Conservation (phyloP, 1,284 basidiomycete species). For the Ustilago crameri region DNA sequence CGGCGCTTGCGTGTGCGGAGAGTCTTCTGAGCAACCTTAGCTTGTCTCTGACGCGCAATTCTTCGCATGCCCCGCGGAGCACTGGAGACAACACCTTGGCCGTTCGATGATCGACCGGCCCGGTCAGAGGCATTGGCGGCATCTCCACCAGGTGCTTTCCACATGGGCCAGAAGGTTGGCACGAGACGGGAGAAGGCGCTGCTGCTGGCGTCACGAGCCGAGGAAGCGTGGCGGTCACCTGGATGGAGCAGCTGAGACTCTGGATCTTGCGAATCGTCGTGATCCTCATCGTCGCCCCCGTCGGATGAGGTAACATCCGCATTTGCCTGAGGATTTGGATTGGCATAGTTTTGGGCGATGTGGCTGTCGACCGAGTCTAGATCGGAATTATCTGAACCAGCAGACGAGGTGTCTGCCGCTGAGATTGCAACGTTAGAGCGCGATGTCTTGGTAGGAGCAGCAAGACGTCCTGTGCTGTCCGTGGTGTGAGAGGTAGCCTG, state of each 20-base stretch:
- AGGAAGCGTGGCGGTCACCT: conserved; percentile 8
- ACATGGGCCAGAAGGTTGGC: conserved; percentile 64
- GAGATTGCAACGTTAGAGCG: conserved; percentile 9
- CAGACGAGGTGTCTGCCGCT: conserved; percentile 50
- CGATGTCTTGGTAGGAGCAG: conserved; percentile 19
- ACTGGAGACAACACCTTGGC: conserved; percentile 19
- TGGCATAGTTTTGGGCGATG: conserved; percentile 62
- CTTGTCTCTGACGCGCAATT: conserved; percentile 37
- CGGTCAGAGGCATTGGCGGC: conserved; percentile 5
- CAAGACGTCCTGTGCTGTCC: conserved; percentile 8
- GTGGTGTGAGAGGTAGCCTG: conserved; percentile 6
- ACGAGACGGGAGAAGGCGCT: conserved; percentile 59
- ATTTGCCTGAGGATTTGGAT: conserved; percentile 1
- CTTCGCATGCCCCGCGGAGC: conserved; percentile 40
- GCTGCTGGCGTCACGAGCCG: conserved; percentile 47
- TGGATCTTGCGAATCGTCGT: conserved; percentile 22
- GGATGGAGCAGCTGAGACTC: conserved; percentile 23
- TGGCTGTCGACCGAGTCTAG: conserved; percentile 65
- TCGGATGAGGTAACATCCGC: conserved; percentile 27
- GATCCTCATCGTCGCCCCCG: conserved; percentile 20
- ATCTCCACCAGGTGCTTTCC: conserved; percentile 54
- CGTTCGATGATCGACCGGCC: conserved; percentile 1
- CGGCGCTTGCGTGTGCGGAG: conserved; percentile 47
- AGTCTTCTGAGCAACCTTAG: conserved; percentile 17
- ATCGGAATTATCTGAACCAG: conserved; percentile 57